Base-by-base conservation (phyloP, 495 filamentous ascomycete species). In the Tuber microsphaerosporum region DNA sequence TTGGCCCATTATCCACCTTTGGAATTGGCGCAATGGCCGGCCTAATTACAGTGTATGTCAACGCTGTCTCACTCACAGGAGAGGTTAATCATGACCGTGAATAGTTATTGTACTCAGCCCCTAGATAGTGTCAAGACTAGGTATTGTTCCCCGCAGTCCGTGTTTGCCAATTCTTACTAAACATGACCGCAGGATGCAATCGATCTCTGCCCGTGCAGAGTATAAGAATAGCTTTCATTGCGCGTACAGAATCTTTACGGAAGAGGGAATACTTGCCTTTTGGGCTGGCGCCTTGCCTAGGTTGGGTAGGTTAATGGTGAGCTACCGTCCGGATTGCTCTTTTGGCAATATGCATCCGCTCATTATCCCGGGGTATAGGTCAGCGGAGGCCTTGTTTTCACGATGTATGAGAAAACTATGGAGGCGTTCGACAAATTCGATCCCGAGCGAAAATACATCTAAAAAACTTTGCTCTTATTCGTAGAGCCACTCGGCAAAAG, bases 321-420 rank as follows among this genome's bases (percentile, higher is more conserved):
- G 73, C 46, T 26, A 6, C 22, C 8, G 22, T n/a, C 19, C 20
- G 31, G 16, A 41, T 17, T 71, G 5, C 9, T 42, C 5, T 2
- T n/a, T 61, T 44, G 37, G 51, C 37, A 43, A 56, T 19, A 20
- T 10, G 19, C 34, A 31, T 31, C 46, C 65, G 37, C 80, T 76
- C 19, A 80, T 74, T 14, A n/a, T 70, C 45, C 42, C 22, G 17
- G 34, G 61, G 42, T 41, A 72, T 42, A 81, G 80, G 73, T 94
- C 86, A 97, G 93, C 82, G 95, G 95, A 71, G 95, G 95, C 31
- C 97, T 99, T 82, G 96, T 99, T 72, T 99, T 99, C 83, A 94
- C 96, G 6, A 97, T 98, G 94, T 98, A 99, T 83, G 95, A 99
- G 86, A 98, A 98, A 87, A 91, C 91, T 61, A 97, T 99, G 85